These are phyloP conservation scores for Chaetomiaceae sp. DNA, from an alignment of 2,329 filamentous ascomycete genomes.

Conservation along the genomic window DNA sequence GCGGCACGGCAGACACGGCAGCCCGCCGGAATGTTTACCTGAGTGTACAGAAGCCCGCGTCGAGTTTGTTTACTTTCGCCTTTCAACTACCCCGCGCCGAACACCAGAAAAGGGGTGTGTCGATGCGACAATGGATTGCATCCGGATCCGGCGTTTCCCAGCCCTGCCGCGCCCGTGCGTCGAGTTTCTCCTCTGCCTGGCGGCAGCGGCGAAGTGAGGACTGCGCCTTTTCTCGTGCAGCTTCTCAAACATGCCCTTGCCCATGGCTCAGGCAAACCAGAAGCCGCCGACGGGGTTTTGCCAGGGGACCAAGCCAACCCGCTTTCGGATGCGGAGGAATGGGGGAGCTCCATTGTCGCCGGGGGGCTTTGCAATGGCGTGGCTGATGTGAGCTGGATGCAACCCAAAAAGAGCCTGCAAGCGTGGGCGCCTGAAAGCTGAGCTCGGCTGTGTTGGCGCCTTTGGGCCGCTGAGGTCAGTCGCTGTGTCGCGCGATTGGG, in stretches of 20 bases:
- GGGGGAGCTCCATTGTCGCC: conserved; percentile 8
- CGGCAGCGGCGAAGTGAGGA: too few species aligned
- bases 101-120: neutral
- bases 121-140: conserved; percentile 2
- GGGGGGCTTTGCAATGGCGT: conserved; percentile 6
- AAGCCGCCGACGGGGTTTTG: conserved; percentile 2
- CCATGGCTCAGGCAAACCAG: conserved; percentile 2
- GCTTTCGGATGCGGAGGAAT: conserved; percentile 17
- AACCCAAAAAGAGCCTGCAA: conserved; percentile 11
- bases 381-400: conserved; percentile 23
- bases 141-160: neutral
- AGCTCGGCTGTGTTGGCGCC: conserved; percentile 16
- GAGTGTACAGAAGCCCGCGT: neutral
- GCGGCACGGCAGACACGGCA: conserved; percentile 14
- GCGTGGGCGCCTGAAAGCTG: conserved; percentile 16
- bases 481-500: conserved; percentile 20
- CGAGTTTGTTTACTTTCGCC: conserved; percentile 24
- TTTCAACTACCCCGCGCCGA: conserved; percentile 15
- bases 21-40: conserved; percentile 20
- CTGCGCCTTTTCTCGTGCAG: conserved; percentile 15
- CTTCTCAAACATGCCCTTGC: conserved; percentile 21
- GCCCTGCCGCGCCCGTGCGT: conserved; percentile 1
- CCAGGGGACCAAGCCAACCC: conserved; percentile 7
- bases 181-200: neutral
- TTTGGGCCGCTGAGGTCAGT: conserved; percentile 12